Conservation (phyloP, 257 asterid genomes). For the Solanum corneliomulleri region DNA sequence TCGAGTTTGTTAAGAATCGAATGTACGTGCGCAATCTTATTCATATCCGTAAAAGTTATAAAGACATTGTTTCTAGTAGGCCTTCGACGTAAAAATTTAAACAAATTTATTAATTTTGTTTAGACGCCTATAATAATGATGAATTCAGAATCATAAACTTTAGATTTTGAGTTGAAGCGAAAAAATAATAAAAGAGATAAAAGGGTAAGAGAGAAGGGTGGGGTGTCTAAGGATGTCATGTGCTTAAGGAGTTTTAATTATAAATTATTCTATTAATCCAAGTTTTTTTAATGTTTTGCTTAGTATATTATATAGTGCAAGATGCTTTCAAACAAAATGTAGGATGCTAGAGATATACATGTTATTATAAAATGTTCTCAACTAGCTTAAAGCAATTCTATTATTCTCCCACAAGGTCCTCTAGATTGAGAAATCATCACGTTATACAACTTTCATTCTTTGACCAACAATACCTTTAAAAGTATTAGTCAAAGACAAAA, state of each 20-base stretch:
- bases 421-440: conserved; percentile 25
- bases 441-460: conserved; percentile 7
- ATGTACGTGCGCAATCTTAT: too few relatives aligned
- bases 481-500: not conserved
- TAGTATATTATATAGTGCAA: not conserved
- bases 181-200: not conserved
- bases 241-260: not conserved
- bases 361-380: not conserved
- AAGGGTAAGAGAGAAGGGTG: not conserved
- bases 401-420: not conserved
- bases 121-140: not conserved
- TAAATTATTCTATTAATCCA: not conserved
- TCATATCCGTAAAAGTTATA: too few relatives aligned
- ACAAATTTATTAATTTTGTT: not conserved
- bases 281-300: not conserved
- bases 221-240: not conserved
- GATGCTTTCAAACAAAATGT: not conserved
- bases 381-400: not conserved
- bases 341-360: not conserved
- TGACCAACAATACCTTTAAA: conserved; percentile 14
- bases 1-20: not conserved
- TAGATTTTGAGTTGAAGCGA: not conserved
- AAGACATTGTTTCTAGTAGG: too few relatives aligned
- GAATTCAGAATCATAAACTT: not conserved
- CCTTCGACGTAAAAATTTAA: not conserved